phyloP scores from a whole-genome alignment of 345 rosid species.

The Hypericum androsaemum region DNA sequence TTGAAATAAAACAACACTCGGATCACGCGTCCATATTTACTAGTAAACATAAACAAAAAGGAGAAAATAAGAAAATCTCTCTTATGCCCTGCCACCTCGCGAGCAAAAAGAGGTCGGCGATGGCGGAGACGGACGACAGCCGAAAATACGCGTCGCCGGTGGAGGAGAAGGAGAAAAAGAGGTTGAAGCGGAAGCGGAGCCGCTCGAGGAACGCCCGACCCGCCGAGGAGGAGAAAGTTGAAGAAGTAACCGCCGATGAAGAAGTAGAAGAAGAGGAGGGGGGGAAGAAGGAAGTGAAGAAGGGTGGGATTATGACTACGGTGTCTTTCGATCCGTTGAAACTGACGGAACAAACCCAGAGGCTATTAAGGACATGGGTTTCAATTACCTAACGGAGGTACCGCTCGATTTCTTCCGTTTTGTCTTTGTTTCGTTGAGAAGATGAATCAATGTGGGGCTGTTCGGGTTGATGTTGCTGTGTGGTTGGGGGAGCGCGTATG shows the following conservation, averaged over 20 bases:
- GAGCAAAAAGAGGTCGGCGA: too few species aligned
- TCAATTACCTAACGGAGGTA: conserved; percentile 80
- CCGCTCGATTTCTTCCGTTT: background rate
- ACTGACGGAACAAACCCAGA: conserved; percentile 54
- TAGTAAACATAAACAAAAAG: too few species aligned
- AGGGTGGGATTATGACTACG: conserved; percentile 72
- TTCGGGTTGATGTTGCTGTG: background rate
- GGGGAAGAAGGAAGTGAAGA: conserved; percentile 17
- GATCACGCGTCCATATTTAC: too few species aligned
- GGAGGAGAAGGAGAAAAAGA: conserved; percentile 2
- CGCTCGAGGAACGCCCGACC: background rate
- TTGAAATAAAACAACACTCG: too few species aligned
- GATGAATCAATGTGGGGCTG: background rate
- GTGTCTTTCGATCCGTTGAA: conserved; percentile 60
- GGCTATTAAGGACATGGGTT: conserved; percentile 75
- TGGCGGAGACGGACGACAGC: too few species aligned
- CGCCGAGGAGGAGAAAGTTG: background rate
- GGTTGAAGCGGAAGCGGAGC: conserved; percentile 20
- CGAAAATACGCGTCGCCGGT: background rate
- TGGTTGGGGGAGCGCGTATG: too few species aligned
- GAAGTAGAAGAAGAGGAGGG: conserved; percentile 6
- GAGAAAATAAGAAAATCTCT: too few species aligned
- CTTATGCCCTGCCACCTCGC: too few species aligned
- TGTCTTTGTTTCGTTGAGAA: background rate
- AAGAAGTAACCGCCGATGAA: background rate